A percentile compares a stretch with the other conserved stretches of the same genome.
phyloP scores from a whole-genome alignment of 345 rosid species.

The Microcos paniculata region DNA sequence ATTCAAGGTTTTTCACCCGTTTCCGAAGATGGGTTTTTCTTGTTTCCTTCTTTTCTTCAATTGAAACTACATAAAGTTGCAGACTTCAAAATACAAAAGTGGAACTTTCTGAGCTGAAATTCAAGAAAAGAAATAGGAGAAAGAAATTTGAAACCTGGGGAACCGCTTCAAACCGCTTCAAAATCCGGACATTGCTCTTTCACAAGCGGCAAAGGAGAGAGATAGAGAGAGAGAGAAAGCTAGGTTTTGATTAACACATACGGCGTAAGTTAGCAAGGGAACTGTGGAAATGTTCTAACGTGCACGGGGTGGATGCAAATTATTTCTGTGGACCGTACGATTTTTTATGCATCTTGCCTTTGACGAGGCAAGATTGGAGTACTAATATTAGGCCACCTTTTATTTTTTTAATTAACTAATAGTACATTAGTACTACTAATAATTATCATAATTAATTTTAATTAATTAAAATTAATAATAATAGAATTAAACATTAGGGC shows the following conservation, averaged over 20 bases:
- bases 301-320: conserved; percentile 11
- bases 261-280: conserved; percentile 40
- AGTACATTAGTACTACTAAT: no score
- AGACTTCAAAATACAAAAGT: not conserved
- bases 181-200: conserved; percentile 19
- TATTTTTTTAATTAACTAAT: not conserved
- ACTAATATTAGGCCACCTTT: not conserved
- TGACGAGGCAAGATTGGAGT: not conserved
- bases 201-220: conserved; percentile 27
- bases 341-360: conserved; percentile 1
- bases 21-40: conserved; percentile 10
- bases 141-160: conserved; percentile 35
- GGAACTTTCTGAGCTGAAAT: not conserved
- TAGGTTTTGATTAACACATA: conserved; percentile 23
- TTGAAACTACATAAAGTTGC: conserved; percentile 20
- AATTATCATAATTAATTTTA: no score
- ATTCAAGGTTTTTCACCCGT: conserved; percentile 21
- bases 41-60: not conserved
- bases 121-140: conserved; percentile 7
- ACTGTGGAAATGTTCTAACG: not conserved
- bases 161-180: conserved; percentile 21
- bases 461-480: no score
- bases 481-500: no score
- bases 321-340: conserved; percentile 20
- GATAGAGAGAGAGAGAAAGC: conserved; percentile 18